Percentiles rank a stretch among this genome's conserved stretches.
Conservation (phyloP, 305 asterid species). For the Vinca major region DNA sequence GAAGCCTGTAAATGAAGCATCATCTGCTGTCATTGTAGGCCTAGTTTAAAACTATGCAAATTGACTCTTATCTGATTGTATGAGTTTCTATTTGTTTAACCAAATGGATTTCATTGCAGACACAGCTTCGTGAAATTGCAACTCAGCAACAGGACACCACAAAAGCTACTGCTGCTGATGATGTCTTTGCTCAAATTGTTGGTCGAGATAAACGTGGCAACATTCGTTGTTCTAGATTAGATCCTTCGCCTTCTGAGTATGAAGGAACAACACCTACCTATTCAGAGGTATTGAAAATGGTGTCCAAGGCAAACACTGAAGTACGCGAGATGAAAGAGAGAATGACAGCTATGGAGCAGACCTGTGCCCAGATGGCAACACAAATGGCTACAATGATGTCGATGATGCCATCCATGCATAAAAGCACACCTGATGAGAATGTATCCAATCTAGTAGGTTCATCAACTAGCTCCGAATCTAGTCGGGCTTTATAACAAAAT, state of each 20-base stretch:
- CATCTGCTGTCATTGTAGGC: slow-evolving; percentile 34
- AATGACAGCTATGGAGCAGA: slow-evolving; percentile 35
- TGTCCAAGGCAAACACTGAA: slow-evolving; percentile 26
- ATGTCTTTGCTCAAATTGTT: slow-evolving; percentile 24
- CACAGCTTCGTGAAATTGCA: slow-evolving; percentile 18
- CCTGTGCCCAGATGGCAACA: slow-evolving; percentile 34
- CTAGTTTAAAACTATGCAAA: slow-evolving; percentile 6
- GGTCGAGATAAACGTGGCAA: slow-evolving; percentile 24
- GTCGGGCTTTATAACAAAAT: neutral
- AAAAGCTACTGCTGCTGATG: slow-evolving; percentile 12
- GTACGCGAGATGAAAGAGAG: slow-evolving; percentile 26
- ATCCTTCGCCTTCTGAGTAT: slow-evolving; percentile 16
- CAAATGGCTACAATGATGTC: slow-evolving; percentile 40
- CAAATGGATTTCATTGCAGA: slow-evolving; percentile 18
- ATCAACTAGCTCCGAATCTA: neutral
- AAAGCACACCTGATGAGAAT: slow-evolving; percentile 15
- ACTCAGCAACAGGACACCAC: slow-evolving; percentile 18
- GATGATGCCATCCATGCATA: slow-evolving; percentile 37
- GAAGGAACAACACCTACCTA: slow-evolving; percentile 12
- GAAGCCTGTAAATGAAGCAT: slow-evolving; percentile 30
- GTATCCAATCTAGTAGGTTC: slow-evolving; percentile 21
- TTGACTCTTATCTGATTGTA: slow-evolving; percentile 9
- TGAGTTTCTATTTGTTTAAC: slow-evolving; percentile 6
- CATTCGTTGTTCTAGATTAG: slow-evolving; percentile 21
- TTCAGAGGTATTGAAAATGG: slow-evolving; percentile 21